These are phyloP conservation scores for Rhizopus arrhizus DNA, from an alignment of 371 early-diverging fungal species.

Conservation along the genomic window DNA sequence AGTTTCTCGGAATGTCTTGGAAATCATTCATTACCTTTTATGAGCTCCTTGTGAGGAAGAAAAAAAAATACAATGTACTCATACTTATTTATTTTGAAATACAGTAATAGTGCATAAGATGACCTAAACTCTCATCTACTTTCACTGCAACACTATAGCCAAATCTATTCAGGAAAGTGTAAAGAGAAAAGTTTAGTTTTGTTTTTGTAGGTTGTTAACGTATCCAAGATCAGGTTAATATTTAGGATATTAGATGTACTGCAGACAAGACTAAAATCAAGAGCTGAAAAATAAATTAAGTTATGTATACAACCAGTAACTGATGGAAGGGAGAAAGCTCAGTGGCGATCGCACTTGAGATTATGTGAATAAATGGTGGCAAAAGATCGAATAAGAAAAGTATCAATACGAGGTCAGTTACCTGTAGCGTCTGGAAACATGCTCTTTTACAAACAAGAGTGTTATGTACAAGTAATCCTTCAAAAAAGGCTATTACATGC, in stretches of 20 bases:
- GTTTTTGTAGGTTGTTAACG: not conserved
- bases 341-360: constrained; percentile 83
- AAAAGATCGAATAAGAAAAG: constrained; percentile 63
- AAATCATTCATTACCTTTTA: constrained; percentile 36
- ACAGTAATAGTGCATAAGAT: not conserved
- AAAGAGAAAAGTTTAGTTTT: not conserved
- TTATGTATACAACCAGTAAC: constrained; percentile 83
- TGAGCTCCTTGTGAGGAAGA: constrained; percentile 29
- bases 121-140: constrained; percentile 2
- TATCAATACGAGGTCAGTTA: constrained; percentile 7
- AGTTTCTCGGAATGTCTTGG: constrained; percentile 51
- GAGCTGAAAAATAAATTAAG: constrained; percentile 94
- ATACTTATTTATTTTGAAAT: not conserved
- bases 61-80: constrained; percentile 6
- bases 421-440: constrained; percentile 34
- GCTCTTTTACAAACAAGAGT: constrained; percentile 79
- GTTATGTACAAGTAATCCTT: constrained; percentile 81
- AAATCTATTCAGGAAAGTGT: constrained; percentile 22
- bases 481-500: constrained; percentile 78
- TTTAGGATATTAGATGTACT: constrained; percentile 79
- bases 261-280: constrained; percentile 79
- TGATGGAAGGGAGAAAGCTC: constrained; percentile 75
- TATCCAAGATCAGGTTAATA: constrained; percentile 30
- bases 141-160: constrained; percentile 17
- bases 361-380: constrained; percentile 85